These are phyloP conservation scores for Euphrasia arctica DNA, from an alignment of 305 asterid species.

Conservation along the genomic window DNA sequence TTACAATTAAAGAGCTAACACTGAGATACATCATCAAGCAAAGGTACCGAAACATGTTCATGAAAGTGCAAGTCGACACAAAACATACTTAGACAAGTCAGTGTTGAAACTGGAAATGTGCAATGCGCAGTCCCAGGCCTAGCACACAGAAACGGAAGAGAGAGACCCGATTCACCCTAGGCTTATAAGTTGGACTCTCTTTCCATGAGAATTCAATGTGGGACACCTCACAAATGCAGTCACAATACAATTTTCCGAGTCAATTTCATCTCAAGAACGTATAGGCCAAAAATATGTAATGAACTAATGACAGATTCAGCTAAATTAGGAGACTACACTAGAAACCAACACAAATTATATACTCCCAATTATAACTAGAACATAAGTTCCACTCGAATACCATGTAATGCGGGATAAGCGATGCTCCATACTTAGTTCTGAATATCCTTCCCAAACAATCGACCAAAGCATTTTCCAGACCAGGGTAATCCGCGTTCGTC, in stretches of 20 bases:
- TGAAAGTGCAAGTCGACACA: background rate
- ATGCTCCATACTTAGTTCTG: slow-evolving; percentile 81
- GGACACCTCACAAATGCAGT: too few species aligned
- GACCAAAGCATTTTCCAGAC: slow-evolving; percentile 69
- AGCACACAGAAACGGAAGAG: too few species aligned
- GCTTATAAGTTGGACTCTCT: too few species aligned
- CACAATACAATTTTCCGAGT: too few species aligned
- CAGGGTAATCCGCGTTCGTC: slow-evolving; percentile 66
- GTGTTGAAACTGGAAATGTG: too few species aligned
- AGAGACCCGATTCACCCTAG: too few species aligned
- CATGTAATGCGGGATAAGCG: slow-evolving; percentile 90
- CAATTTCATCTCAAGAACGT: slow-evolving; percentile 15
- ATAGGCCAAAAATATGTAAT: background rate
- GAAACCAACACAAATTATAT: background rate
- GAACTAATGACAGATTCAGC: background rate
- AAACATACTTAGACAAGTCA: slow-evolving; percentile 13
- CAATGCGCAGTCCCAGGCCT: too few species aligned
- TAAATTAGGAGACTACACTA: slow-evolving; percentile 10
- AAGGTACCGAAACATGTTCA: slow-evolving; percentile 8
- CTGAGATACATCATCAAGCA: slow-evolving; percentile 17
- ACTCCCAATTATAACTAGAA: background rate
- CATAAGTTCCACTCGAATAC: slow-evolving; percentile 30
- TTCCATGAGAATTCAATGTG: too few species aligned
- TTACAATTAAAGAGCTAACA: background rate
- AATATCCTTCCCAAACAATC: slow-evolving; percentile 77